Base-by-base conservation (phyloP, 257 asterid species). In the Solanum pinnatisectum region DNA sequence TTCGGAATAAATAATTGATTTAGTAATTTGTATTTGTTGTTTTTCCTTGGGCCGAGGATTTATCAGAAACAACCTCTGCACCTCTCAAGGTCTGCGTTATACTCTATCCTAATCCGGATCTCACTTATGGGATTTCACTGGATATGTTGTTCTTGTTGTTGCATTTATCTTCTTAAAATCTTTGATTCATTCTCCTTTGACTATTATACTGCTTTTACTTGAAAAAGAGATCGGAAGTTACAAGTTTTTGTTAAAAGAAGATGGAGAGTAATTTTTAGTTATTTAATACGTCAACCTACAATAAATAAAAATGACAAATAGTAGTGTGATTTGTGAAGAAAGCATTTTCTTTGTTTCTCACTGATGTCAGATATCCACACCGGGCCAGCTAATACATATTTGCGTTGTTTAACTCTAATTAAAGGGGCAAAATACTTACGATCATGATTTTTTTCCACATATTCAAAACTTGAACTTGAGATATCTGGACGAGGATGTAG, bases 401-500 rank as follows among this genome's bases (percentile, higher is more conserved):
- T 22, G 1, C 0, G 15, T 74, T 39, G 49, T 10, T 1, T 5
- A 35, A 73, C 44, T 35, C 14, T 35, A 22, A 32, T 10, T 20
- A 73, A 71, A 35, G 13, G 4, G 16, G 8, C n/a, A 35, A 5
- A 73, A 20, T 2, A 0, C 30, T 35, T 35, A 20, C 2, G 13
- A 35, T 33, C 1, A 72, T 1, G 9, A 73, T 1, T 35, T 10
- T 71, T n/a, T 25, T 9, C 0, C 0, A 5, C 18, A 1, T 73
- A 20, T 4, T 5, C 3, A 35, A n/a, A 3, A 33, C 5, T 35
- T 10, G 9, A 35, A 73, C 1, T 10, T 3, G 20, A 74, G 32
- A 36, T 73, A 36, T 73, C 1, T 20, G 0, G 0, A 7, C 10
- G 4, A 33, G 0, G 5, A 30, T 6, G 6, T 5, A 6, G 39